These are phyloP conservation scores for Brassica carinata DNA, from an alignment of 345 rosid genomes.

Conservation along the genomic window DNA sequence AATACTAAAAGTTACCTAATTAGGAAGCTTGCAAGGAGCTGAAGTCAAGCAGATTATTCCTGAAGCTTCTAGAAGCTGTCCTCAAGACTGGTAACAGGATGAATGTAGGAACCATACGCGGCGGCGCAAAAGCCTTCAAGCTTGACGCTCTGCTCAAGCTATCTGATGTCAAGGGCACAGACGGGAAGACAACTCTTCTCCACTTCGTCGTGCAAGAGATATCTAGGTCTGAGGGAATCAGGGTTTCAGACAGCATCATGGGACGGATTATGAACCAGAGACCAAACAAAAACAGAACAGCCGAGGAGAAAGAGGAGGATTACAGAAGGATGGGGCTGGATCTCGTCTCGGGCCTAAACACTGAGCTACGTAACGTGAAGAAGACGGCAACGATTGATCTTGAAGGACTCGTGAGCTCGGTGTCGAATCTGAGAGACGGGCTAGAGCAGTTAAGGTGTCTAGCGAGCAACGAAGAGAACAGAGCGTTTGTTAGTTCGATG, in stretches of 20 bases:
- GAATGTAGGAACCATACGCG: slow-evolving; percentile 95
- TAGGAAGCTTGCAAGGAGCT: slow-evolving; percentile 99
- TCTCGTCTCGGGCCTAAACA: slow-evolving; percentile 79
- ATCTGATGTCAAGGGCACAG: slow-evolving; percentile 91
- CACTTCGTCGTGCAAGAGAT: slow-evolving; percentile 97
- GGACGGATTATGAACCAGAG: slow-evolving; percentile 71
- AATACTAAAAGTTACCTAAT: background rate
- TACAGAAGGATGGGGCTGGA: slow-evolving; percentile 90
- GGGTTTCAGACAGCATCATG: slow-evolving; percentile 89
- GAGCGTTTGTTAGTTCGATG: slow-evolving; percentile 61
- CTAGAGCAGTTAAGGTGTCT: slow-evolving; percentile 54
- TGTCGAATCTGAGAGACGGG: slow-evolving; percentile 74
- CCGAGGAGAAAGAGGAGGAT: slow-evolving; percentile 82
- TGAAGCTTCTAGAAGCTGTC: slow-evolving; percentile 89
- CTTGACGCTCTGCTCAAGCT: slow-evolving; percentile 92
- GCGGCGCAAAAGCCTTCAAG: slow-evolving; percentile 95
- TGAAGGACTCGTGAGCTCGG: slow-evolving; percentile 84
- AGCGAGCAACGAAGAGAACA: slow-evolving; percentile 50
- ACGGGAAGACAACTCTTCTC: slow-evolving; percentile 83
- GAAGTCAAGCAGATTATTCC: slow-evolving; percentile 84
- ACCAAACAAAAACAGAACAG: slow-evolving; percentile 53
- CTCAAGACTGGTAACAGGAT: slow-evolving; percentile 93
- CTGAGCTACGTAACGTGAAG: slow-evolving; percentile 86
- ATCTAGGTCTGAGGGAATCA: slow-evolving; percentile 79
- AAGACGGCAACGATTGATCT: slow-evolving; percentile 88